Percentiles rank a stretch among this genome's conserved stretches.
phyloP scores from a whole-genome alignment of 441 rosid species.

The Pelargonium australe region DNA sequence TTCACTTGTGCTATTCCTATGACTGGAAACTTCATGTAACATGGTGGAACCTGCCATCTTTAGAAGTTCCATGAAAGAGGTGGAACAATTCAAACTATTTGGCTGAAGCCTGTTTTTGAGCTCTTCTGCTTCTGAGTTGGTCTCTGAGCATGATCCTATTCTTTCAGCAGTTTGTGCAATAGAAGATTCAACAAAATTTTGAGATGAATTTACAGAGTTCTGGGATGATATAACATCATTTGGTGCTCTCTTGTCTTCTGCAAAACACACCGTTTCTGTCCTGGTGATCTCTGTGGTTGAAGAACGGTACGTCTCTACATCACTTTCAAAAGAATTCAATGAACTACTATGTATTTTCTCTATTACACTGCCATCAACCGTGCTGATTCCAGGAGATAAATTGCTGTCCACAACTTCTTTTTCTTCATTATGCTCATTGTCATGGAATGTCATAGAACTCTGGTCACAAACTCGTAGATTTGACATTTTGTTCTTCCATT shows the following conservation, averaged over 20 bases:
- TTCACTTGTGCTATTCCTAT: conserved; percentile 21
- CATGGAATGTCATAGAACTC: conserved; percentile 30
- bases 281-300: conserved; percentile 26
- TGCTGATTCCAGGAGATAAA: conserved; percentile 35
- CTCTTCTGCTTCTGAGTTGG: conserved; percentile 40
- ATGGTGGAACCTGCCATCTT: conserved; percentile 34
- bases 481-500: conserved; percentile 34
- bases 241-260: conserved; percentile 23
- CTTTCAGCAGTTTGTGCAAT: conserved; percentile 29
- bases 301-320: conserved; percentile 24
- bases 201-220: background rate
- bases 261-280: conserved; percentile 17
- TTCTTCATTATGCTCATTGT: conserved; percentile 42
- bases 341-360: conserved; percentile 23
- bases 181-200: background rate
- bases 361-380: background rate
- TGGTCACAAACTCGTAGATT: conserved; percentile 30
- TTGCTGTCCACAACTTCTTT: conserved; percentile 41
- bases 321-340: conserved; percentile 23
- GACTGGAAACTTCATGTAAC: conserved; percentile 26
- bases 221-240: background rate
- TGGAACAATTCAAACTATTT: conserved; percentile 21
- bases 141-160: conserved; percentile 35
- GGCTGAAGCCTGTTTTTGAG: conserved; percentile 20
- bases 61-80: conserved; percentile 53